Percentiles rank a stretch among this genome's conserved stretches.
These are phyloP conservation scores for Fusarium compactum DNA, from an alignment of 2,329 filamentous ascomycete genomes.

Conservation along the genomic window DNA sequence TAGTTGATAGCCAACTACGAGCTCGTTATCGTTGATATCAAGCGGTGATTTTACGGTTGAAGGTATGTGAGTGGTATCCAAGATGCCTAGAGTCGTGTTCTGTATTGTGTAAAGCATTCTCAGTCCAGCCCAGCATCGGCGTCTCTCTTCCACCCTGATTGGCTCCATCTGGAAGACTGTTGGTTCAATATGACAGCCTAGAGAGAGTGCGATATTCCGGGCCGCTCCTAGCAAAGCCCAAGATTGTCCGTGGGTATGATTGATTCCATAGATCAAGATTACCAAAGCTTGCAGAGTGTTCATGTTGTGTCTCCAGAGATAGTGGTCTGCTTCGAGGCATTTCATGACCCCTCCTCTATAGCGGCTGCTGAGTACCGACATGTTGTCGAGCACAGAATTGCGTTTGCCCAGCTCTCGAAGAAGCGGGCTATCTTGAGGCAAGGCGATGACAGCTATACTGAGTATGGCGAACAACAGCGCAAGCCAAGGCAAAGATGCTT, in stretches of 20 bases:
- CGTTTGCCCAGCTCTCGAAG: not conserved
- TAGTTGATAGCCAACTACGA: not conserved
- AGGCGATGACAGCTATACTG: not conserved
- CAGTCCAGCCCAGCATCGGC: slow-evolving; percentile 31
- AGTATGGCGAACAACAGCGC: slow-evolving; percentile 1
- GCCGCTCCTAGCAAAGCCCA: slow-evolving; percentile 29
- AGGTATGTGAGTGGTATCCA: slow-evolving; percentile 4
- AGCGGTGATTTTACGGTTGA: slow-evolving; percentile 1
- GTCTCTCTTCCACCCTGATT: slow-evolving; percentile 21
- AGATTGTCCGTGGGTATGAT: slow-evolving; percentile 32
- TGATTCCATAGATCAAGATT: slow-evolving; percentile 30
- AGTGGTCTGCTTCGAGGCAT: slow-evolving; percentile 29
- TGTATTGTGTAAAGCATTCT: slow-evolving; percentile 36
- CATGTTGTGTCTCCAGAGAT: slow-evolving; percentile 31
- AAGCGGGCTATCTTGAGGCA: not conserved
- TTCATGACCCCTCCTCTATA: slow-evolving; percentile 26
- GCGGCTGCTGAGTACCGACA: slow-evolving; percentile 9
- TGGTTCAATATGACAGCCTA: slow-evolving; percentile 28
- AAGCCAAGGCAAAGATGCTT: not conserved
- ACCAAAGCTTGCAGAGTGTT: slow-evolving; percentile 21
- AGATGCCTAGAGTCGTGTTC: slow-evolving; percentile 26
- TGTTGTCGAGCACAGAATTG: slow-evolving; percentile 11
- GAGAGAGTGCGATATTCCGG: slow-evolving; percentile 22
- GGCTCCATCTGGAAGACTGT: slow-evolving; percentile 15
- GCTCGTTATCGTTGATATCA: not conserved